Base-by-base conservation (phyloP, 495 filamentous ascomycete genomes). In the Cryomyces antarcticus region DNA sequence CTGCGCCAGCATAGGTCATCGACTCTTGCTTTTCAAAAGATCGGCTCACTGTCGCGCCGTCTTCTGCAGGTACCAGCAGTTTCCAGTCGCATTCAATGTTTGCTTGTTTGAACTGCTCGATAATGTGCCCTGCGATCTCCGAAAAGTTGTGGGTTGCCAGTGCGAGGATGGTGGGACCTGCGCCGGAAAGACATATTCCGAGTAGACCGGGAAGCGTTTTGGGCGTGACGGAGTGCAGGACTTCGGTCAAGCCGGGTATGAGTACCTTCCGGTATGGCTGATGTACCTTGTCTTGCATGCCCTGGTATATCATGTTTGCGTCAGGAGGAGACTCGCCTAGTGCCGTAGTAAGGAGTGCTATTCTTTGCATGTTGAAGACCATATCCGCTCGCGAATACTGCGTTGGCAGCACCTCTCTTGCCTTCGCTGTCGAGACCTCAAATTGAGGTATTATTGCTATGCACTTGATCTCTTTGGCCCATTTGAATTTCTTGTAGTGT, bases 251-350 rank as follows among this genome's bases (percentile, higher is more conserved):
- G 0, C 89, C 87, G 2, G 88, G 89, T 47, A 97, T 87, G 40
- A 97, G 68, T 9, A 68, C 77, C 57, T 82, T 75, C 37, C 89
- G 76, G 62, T 96, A 94, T 7, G 82, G 88, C 59, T 97, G 89
- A 60, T 97, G 89, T 34, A 97, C 69, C 58, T 84, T 89, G 63
- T 97, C 89, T 61, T 93, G 86, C 89, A 97, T 97, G 28, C 83
- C 88, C 28, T 86, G 69, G 64, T 84, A 93, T 57, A 97, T 96
- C 59, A 85, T 77, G 47, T 86, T 78, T 34, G 88, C 73, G 54
- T 94, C 78, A n/a, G 86, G 88, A 5, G 89, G 89, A 11, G 78
- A 83, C 48, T 78, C 71, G 38, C 86, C 86, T 47, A 97, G 65
- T 2, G 85, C 85, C 4, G 78, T 75, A 9, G 87, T 82, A 7